These are phyloP conservation scores for Avena atlantica DNA, from an alignment of 176 grass and related monocot species.

Conservation along the genomic window DNA sequence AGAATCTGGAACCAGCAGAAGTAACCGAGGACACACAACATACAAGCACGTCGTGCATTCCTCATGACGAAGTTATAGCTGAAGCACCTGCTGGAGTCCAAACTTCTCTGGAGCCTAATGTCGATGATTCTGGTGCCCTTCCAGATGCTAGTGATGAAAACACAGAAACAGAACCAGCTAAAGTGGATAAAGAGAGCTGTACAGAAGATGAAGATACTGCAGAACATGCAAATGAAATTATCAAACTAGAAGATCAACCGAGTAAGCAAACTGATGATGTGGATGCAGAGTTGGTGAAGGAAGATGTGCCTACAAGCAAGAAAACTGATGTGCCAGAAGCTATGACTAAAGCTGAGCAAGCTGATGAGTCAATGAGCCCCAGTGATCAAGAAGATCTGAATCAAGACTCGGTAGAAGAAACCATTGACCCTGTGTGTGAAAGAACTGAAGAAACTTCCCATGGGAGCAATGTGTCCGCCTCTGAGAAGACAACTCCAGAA, in stretches of 20 bases:
- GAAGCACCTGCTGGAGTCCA: conserved; percentile 20
- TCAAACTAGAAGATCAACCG: conserved; percentile 39
- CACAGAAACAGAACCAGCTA: conserved; percentile 23
- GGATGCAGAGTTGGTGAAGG: conserved; percentile 21
- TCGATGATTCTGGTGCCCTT: conserved; percentile 23
- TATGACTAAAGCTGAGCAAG: conserved; percentile 19
- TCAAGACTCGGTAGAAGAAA: conserved; percentile 43
- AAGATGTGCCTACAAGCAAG: conserved; percentile 40
- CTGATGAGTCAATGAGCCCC: not conserved
- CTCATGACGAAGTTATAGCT: conserved; percentile 24
- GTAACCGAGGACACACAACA: conserved; percentile 31
- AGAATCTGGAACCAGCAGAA: conserved; percentile 43
- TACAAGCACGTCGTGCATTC: conserved; percentile 15
- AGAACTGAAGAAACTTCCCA: conserved; percentile 26
- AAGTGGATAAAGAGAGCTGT: conserved; percentile 24
- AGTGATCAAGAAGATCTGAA: conserved; percentile 41
- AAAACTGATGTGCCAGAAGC: conserved; percentile 35
- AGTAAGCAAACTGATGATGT: conserved; percentile 20
- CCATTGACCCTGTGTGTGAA: conserved; percentile 1
- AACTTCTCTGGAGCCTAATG: conserved; percentile 18
- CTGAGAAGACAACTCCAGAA: conserved; percentile 36
- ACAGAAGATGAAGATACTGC: conserved; percentile 26
- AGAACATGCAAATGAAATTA: conserved; percentile 17
- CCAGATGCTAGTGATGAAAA: conserved; percentile 31
- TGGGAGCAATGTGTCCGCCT: conserved; percentile 20